Conservation (phyloP, 2,329 filamentous ascomycete species). For the Cadophora malorum region DNA sequence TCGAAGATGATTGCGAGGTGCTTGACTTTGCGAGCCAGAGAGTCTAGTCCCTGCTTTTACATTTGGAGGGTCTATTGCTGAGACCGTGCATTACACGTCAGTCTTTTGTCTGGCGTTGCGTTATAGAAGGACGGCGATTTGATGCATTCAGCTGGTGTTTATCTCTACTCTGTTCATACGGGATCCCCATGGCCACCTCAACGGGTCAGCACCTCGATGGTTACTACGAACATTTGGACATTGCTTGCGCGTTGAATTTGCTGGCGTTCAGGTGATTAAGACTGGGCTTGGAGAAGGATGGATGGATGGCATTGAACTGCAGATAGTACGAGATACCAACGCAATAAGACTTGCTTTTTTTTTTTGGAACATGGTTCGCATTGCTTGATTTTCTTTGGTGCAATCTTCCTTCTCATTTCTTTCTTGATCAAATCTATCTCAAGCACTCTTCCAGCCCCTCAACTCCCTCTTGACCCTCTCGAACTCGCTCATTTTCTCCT, state of each 20-base stretch:
- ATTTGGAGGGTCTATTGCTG: not conserved
- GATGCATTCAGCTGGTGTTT: slow-evolving; percentile 28
- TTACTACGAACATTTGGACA: slow-evolving; percentile 20
- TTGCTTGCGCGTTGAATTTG: slow-evolving; percentile 22
- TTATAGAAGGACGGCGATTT: slow-evolving; percentile 29
- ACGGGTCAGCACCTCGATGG: slow-evolving; percentile 27
- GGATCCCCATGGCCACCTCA: slow-evolving; percentile 29
- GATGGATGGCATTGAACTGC: slow-evolving; percentile 24
- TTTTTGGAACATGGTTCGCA: slow-evolving; percentile 10
- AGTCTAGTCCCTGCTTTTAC: slow-evolving; percentile 50
- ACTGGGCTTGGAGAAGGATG: not conserved
- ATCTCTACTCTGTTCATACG: slow-evolving; percentile 27
- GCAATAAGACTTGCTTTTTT: slow-evolving; percentile 32
- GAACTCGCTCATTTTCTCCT: slow-evolving; percentile 22
- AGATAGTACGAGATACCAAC: slow-evolving; percentile 32
- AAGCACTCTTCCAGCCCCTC: slow-evolving; percentile 4
- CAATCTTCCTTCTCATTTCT: not conserved
- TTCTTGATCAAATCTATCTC: no score
- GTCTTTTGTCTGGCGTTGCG: slow-evolving; percentile 17
- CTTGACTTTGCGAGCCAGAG: slow-evolving; percentile 82
- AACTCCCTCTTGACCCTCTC: slow-evolving; percentile 26
- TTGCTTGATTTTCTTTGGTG: not conserved
- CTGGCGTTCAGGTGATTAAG: slow-evolving; percentile 29
- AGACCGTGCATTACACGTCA: slow-evolving; percentile 1
- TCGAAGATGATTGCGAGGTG: slow-evolving; percentile 92